Conservation (phyloP, 441 rosid genomes). For the Arabidopsis lyrata region DNA sequence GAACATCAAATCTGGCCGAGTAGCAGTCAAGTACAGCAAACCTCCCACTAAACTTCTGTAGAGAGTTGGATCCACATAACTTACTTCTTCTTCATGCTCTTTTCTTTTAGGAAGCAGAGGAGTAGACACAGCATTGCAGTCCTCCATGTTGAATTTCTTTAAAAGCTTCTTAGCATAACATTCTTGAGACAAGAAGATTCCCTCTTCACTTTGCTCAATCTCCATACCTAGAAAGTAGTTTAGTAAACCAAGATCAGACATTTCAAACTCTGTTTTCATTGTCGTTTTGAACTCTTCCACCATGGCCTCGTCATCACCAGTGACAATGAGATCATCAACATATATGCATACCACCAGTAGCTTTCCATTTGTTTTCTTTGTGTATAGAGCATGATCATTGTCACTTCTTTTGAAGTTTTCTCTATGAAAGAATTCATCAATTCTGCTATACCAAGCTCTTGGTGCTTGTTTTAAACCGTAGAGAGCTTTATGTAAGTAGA, state of each 20-base stretch:
- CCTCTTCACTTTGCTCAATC: background rate
- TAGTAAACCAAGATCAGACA: background rate
- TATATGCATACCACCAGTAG: background rate
- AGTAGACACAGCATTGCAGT: background rate
- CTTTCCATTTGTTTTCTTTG: fast-evolving
- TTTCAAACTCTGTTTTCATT: constrained; percentile 13
- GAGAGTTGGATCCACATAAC: no score
- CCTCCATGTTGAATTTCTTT: background rate
- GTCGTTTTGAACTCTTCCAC: background rate
- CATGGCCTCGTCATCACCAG: fast-evolving
- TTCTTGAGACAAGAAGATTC: background rate
- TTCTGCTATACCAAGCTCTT: background rate
- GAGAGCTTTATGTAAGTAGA: background rate
- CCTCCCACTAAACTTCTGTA: background rate
- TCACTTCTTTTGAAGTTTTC: background rate
- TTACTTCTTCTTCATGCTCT: background rate
- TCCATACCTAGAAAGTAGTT: constrained; percentile 7
- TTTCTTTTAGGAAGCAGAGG: background rate
- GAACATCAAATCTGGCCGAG: background rate
- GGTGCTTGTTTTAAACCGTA: constrained; percentile 17
- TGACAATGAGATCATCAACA: constrained; percentile 14
- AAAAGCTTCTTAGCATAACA: background rate
- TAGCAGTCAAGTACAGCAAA: background rate
- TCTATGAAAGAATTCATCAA: background rate
- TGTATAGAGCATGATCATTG: background rate